Conservation (phyloP, 2,329 filamentous ascomycete genomes). For the Trichoderma sp. region DNA sequence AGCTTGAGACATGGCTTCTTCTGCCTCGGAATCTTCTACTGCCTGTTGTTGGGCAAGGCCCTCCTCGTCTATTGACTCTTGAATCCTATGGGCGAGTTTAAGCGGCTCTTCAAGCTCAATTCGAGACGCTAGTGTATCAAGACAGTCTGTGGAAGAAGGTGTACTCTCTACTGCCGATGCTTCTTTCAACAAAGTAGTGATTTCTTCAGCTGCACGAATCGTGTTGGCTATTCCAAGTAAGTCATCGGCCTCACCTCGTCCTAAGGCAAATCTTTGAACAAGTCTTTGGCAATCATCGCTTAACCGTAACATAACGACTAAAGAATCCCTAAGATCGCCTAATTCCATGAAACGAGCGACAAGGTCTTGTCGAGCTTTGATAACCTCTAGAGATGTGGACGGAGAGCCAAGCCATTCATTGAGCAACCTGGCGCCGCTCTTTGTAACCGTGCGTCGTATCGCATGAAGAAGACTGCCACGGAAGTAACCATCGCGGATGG, state of each 20-base stretch:
- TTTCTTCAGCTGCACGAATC: conserved; percentile 68
- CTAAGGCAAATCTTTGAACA: conserved; percentile 90
- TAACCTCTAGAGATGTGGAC: conserved; percentile 78
- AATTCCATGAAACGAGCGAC: conserved; percentile 71
- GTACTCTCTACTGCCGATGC: conserved; percentile 21
- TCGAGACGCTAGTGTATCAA: conserved; percentile 49
- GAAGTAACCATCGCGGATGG: conserved; percentile 73
- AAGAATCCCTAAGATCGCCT: conserved; percentile 64
- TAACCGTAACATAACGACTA: conserved; percentile 65
- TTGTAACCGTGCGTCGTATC: conserved; percentile 85
- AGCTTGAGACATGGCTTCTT: conserved; percentile 68
- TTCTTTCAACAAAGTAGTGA: conserved; percentile 49
- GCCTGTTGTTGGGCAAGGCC: conserved; percentile 78
- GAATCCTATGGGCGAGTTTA: conserved; percentile 68
- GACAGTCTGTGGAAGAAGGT: conserved; percentile 31
- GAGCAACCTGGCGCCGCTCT: conserved; percentile 81
- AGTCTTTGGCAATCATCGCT: conserved; percentile 86
- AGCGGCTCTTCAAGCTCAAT: conserved; percentile 66
- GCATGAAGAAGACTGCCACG: conserved; percentile 86
- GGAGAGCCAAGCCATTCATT: conserved; percentile 85
- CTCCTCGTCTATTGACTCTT: conserved; percentile 85
- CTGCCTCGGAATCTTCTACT: conserved; percentile 68
- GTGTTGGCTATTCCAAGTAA: conserved; percentile 80
- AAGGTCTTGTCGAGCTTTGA: conserved; percentile 76
- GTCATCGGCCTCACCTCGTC: conserved; percentile 88